These are phyloP conservation scores for Golovinomyces cichoracearum DNA, from an alignment of 2,329 filamentous ascomycete species.

Conservation along the genomic window DNA sequence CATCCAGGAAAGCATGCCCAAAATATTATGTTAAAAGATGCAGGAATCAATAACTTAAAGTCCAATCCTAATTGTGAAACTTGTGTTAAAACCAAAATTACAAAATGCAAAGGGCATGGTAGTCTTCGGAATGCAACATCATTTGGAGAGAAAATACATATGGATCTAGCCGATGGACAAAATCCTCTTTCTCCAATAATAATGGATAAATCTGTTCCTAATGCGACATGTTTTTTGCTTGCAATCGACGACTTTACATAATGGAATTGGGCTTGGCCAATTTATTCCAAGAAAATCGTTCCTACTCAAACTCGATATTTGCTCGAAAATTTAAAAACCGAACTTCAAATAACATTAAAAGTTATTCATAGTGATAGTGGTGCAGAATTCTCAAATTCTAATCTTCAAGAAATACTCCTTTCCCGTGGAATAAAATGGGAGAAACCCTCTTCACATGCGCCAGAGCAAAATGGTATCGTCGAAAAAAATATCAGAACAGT, in stretches of 20 bases:
- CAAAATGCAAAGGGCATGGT: not conserved
- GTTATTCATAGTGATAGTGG: not conserved
- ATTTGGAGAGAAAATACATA: not conserved
- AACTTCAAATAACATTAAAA: not conserved
- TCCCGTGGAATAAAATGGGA: not conserved
- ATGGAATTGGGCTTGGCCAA: constrained; percentile 1
- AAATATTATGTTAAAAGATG: not conserved
- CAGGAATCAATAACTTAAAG: not conserved
- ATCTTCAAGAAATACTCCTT: not conserved
- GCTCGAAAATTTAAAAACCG: not conserved
- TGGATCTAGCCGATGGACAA: not conserved
- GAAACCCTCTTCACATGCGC: not conserved
- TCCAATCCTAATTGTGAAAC: not conserved
- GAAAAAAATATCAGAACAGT: constrained; percentile 1
- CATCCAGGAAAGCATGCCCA: not conserved
- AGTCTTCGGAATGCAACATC: not conserved
- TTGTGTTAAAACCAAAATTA: not conserved
- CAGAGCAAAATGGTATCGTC: not conserved
- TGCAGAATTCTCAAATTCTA: not conserved
- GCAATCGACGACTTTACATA: not conserved
- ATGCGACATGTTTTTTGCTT: not conserved
- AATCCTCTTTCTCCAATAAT: not conserved
- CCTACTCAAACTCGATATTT: not conserved
- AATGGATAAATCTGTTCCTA: not conserved
- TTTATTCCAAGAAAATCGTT: not conserved